Conservation (phyloP, 2,329 filamentous ascomycete species). For the Aspergillus intermedius region DNA sequence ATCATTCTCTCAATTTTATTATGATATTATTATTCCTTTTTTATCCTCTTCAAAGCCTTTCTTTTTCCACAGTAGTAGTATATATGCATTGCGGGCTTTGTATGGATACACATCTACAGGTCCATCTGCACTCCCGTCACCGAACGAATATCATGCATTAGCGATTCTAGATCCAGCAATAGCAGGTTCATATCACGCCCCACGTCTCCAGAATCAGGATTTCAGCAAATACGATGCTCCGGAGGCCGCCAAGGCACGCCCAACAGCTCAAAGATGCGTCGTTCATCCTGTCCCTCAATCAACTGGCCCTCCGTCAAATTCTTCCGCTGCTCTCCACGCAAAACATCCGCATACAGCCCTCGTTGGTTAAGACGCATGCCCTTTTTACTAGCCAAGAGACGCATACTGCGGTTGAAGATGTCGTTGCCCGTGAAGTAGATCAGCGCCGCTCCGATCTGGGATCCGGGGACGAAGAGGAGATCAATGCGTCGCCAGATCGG, state of each 20-base stretch:
- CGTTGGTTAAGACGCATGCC: slow-evolving; percentile 79
- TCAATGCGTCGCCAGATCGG: slow-evolving; percentile 74
- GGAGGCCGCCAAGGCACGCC: slow-evolving; percentile 81
- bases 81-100: no score
- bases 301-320: slow-evolving; percentile 63
- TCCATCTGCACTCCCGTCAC: no score
- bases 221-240: slow-evolving; percentile 66
- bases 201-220: slow-evolving; percentile 3
- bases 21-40: no score
- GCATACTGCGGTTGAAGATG: slow-evolving; percentile 83
- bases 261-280: slow-evolving; percentile 70
- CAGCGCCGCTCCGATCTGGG: slow-evolving; percentile 73
- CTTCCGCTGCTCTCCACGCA: slow-evolving; percentile 51
- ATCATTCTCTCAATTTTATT: no score
- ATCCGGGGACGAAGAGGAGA: slow-evolving; percentile 71
- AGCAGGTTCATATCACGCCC: neutral
- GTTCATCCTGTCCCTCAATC: slow-evolving; percentile 69
- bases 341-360: slow-evolving; percentile 67
- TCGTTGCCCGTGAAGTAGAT: slow-evolving; percentile 97
- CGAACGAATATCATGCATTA: no score
- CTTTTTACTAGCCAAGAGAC: slow-evolving; percentile 71
- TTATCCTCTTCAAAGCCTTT: no score
- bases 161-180: no score
- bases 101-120: no score
- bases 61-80: no score